These are phyloP conservation scores for Ogataea trehalophila DNA, from an alignment of 805 yeast genomes.

Conservation along the genomic window DNA sequence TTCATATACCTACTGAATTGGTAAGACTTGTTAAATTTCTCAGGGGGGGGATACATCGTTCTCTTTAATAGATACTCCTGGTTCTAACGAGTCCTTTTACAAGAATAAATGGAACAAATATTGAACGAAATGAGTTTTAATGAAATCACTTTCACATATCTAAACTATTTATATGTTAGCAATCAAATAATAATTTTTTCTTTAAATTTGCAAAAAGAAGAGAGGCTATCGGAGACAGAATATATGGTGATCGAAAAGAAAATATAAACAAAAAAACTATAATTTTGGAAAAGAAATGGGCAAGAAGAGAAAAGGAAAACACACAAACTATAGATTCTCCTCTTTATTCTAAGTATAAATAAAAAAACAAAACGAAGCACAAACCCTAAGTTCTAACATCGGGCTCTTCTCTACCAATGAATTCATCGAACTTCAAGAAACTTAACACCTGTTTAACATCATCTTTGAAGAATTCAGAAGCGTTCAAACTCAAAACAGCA, in stretches of 20 bases:
- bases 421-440: slow-evolving; percentile 67
- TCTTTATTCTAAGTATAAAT: neutral
- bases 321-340: neutral
- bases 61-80: too few relatives aligned
- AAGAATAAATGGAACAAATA: too few relatives aligned
- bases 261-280: neutral
- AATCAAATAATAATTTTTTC: too few relatives aligned
- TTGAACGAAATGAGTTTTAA: too few relatives aligned
- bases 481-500: slow-evolving; percentile 39
- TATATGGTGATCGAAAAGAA: neutral
- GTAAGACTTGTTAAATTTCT: too few relatives aligned
- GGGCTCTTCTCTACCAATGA: slow-evolving; percentile 78
- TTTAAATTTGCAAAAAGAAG: too few relatives aligned
- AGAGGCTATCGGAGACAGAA: too few relatives aligned
- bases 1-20: too few relatives aligned
- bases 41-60: too few relatives aligned
- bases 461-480: slow-evolving; percentile 61
- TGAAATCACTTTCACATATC: too few relatives aligned
- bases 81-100: too few relatives aligned
- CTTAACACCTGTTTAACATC: slow-evolving; percentile 60
- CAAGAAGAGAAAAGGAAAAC: neutral
- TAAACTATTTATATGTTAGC: too few relatives aligned
- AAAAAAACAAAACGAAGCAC: neutral
- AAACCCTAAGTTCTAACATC: slow-evolving; percentile 69
- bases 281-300: neutral